phyloP scores from a whole-genome alignment of 495 filamentous ascomycete genomes.

The Stereocaulon alpinum region DNA sequence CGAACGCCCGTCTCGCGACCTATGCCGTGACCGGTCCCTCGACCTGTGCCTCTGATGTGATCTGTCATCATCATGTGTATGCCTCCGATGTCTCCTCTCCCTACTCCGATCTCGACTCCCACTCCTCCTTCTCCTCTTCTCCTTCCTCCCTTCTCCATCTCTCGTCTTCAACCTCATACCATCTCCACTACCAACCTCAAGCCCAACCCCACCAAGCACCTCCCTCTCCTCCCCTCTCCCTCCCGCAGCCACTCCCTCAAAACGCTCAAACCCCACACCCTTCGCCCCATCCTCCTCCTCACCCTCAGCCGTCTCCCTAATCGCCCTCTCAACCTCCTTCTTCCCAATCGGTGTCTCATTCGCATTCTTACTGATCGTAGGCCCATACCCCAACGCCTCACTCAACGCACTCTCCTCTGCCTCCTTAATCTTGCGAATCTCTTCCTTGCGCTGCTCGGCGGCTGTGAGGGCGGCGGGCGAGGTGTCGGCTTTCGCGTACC shows the following conservation, averaged over 20 bases:
- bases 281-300: conserved; percentile 23
- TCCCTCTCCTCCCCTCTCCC: conserved; percentile 40
- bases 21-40: conserved; percentile 20
- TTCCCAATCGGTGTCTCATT: conserved; percentile 34
- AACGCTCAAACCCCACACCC: conserved; percentile 16
- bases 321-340: conserved; percentile 24
- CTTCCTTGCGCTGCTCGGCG: conserved; percentile 61
- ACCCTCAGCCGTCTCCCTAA: conserved; percentile 28
- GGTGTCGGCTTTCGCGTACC: conserved; percentile 71
- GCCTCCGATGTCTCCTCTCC: conserved; percentile 31
- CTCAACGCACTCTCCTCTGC: conserved; percentile 86
- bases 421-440: conserved; percentile 74
- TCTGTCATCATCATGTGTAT: conserved; percentile 27
- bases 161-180: conserved; percentile 5
- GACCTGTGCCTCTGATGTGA: conserved; percentile 29
- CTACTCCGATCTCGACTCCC: conserved; percentile 27
- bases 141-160: conserved; percentile 8
- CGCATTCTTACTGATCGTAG: conserved; percentile 31
- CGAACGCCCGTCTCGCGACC: conserved; percentile 26
- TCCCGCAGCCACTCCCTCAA: conserved; percentile 6
- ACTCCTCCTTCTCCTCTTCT: conserved; percentile 11
- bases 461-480: conserved; percentile 48
- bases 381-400: conserved; percentile 61
- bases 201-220: conserved; percentile 29
- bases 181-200: conserved; percentile 11